These are phyloP conservation scores for Malus asiatica DNA, from an alignment of 306 rosid genomes.

Conservation along the genomic window DNA sequence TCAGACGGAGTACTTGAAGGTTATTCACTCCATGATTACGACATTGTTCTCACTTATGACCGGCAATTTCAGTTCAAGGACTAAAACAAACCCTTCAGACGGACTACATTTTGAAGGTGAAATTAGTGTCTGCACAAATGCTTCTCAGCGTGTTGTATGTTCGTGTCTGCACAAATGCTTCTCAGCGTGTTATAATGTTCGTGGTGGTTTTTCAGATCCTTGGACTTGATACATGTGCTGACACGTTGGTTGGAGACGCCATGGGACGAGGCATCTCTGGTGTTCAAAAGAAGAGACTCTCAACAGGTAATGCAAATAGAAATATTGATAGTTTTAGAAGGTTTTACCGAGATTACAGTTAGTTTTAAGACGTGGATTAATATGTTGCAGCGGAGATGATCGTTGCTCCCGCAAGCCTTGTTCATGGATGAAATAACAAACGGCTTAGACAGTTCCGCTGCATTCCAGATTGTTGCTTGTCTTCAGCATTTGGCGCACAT, in stretches of 20 bases:
- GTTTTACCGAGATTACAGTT: background rate
- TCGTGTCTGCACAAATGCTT: too few species aligned
- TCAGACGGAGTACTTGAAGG: too few species aligned
- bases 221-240: slow-evolving; percentile 42
- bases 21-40: too few species aligned
- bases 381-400: slow-evolving; percentile 33
- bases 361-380: background rate
- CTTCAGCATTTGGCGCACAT: too few species aligned
- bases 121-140: too few species aligned
- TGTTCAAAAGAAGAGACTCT: slow-evolving; percentile 41
- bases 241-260: slow-evolving; percentile 37
- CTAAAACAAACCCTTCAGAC: too few species aligned
- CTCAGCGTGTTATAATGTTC: too few species aligned
- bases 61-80: too few species aligned
- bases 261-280: slow-evolving; percentile 44
- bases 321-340: background rate
- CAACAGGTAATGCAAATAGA: slow-evolving; percentile 23
- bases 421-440: slow-evolving; percentile 46
- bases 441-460: slow-evolving; percentile 43
- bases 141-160: too few species aligned
- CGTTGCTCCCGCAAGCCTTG: slow-evolving; percentile 31
- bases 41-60: too few species aligned
- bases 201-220: too few species aligned
- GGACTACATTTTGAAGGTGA: too few species aligned
- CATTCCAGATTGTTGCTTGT: slow-evolving; percentile 22